phyloP scores from a whole-genome alignment of 1,284 basidiomycete genomes.

The Neolentinus lepideus region DNA sequence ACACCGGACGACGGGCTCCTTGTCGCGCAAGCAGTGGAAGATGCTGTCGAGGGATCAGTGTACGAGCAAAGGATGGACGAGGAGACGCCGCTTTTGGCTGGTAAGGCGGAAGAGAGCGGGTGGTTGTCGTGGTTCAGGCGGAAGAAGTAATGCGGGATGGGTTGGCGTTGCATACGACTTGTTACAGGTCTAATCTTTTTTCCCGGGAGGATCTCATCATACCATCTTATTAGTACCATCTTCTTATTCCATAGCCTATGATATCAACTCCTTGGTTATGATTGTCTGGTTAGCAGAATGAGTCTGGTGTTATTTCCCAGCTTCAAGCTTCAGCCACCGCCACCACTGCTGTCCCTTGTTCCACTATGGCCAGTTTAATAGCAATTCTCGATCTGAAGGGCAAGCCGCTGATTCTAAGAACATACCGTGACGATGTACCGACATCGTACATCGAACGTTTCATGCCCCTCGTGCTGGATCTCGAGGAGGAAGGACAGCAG shows the following conservation, averaged over 20 bases:
- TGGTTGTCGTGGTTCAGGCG: background rate
- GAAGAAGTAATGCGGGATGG: background rate
- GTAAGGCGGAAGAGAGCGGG: background rate
- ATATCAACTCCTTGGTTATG: too few relatives aligned
- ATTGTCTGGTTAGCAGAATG: too few relatives aligned
- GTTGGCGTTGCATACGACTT: background rate
- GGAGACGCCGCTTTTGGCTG: background rate
- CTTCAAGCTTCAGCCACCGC: too few relatives aligned
- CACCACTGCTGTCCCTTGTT: background rate
- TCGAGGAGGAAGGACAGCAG: constrained; percentile 95
- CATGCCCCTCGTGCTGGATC: constrained; percentile 89
- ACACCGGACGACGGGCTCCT: constrained; percentile 12
- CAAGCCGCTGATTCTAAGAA: constrained; percentile 96
- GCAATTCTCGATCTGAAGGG: constrained; percentile 98
- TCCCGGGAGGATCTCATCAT: too few relatives aligned
- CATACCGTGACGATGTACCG: constrained; percentile 95
- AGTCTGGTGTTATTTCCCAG: too few relatives aligned
- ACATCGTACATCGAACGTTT: constrained; percentile 89
- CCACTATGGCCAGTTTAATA: constrained; percentile 58
- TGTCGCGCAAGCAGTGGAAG: constrained; percentile 68
- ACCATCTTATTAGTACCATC: too few relatives aligned
- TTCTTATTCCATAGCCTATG: too few relatives aligned
- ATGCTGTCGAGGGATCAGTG: constrained; percentile 74
- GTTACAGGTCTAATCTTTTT: background rate
- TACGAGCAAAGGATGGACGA: constrained; percentile 27